These are phyloP conservation scores for Neocucurbitaria cava DNA, from an alignment of 2,329 filamentous ascomycete genomes.

Conservation along the genomic window DNA sequence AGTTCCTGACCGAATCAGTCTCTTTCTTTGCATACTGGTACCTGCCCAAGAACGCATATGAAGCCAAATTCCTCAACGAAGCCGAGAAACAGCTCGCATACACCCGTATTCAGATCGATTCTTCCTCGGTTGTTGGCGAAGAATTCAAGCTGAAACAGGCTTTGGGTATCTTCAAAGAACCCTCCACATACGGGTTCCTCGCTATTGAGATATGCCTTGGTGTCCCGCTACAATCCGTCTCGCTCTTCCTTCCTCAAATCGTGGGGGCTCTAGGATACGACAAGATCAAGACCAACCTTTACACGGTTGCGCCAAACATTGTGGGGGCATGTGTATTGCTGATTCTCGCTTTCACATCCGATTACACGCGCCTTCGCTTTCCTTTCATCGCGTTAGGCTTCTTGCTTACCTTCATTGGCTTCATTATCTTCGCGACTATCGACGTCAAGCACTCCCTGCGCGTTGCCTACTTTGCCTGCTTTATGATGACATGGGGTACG, in stretches of 20 bases:
- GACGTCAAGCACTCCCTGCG: conserved; percentile 65
- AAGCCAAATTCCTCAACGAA: conserved; percentile 69
- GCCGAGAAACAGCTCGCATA: conserved; percentile 73
- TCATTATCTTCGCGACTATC: conserved; percentile 79
- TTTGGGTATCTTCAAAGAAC: conserved; percentile 61
- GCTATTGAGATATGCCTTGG: conserved; percentile 66
- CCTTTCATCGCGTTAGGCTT: conserved; percentile 79
- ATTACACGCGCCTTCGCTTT: conserved; percentile 70
- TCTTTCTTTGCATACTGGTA: conserved; percentile 72
- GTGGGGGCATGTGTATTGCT: conserved; percentile 76
- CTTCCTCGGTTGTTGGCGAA: conserved; percentile 68
- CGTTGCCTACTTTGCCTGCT: conserved; percentile 76
- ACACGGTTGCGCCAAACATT: conserved; percentile 81
- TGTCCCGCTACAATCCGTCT: conserved; percentile 64
- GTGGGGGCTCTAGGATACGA: conserved; percentile 60
- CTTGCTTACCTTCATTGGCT: conserved; percentile 75
- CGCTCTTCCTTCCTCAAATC: conserved; percentile 66
- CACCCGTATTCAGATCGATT: conserved; percentile 77
- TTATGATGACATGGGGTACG: conserved; percentile 85
- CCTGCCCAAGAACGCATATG: conserved; percentile 68
- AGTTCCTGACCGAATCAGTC: conserved; percentile 20
- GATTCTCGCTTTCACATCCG: conserved; percentile 74
- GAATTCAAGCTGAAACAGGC: conserved; percentile 61
- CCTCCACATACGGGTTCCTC: conserved; percentile 62
- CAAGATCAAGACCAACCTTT: conserved; percentile 75